Evolutionary conservation across 345 rosid genomes (phyloP), one percentile per base, ranked within the genome.

Genomic region (Eucalyptus victrix): DNA sequence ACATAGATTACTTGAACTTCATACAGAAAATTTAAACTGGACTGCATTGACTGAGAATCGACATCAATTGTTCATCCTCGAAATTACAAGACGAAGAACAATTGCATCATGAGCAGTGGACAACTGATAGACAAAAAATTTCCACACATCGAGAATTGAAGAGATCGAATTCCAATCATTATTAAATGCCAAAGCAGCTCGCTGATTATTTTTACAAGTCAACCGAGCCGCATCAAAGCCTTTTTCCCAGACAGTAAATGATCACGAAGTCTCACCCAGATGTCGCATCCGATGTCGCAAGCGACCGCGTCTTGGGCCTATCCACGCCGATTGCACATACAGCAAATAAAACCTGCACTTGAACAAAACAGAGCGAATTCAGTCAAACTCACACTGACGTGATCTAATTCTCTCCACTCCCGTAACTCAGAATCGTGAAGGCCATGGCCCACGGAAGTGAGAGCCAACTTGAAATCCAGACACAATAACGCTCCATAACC

Each of bases 341-440:
- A 86, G 90, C 50, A 83, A 89, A 88, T 51, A 95, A 87, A 90
- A 93, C 93, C 99, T 97, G 93, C 93, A 91, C 44, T 58, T 30
- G 81, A 86, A 86, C 42, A 56, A 37, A 67, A n/a, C 86, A 6
- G 58, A 49, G 88, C 21, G 40, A 87, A 28, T 45, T 45, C 88
- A 87, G 54, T 50, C 24, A 45, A 45, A 62, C 47, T 87, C 81
- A 37, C 30, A 42, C 15, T 9, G 85, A 76, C 30, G 85, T 23
- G 85, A 40, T 50, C 21, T 51, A 2, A 8, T 16, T 12, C 65
- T 53, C 88, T 19, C 37, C 67, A 86, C 56, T 40, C 30, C 88
- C 11, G 47, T 11, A 40, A 65, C 76, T n/a, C 18, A n/a, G 76
- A 16, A 65, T 65, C 18, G 37, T n/a, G 5, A n/a, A 65, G 76